A percentile compares a stretch with the other conserved stretches of the same genome.
phyloP scores from a whole-genome alignment of 179 eudicot genomes.

The Drosera spatulata region DNA sequence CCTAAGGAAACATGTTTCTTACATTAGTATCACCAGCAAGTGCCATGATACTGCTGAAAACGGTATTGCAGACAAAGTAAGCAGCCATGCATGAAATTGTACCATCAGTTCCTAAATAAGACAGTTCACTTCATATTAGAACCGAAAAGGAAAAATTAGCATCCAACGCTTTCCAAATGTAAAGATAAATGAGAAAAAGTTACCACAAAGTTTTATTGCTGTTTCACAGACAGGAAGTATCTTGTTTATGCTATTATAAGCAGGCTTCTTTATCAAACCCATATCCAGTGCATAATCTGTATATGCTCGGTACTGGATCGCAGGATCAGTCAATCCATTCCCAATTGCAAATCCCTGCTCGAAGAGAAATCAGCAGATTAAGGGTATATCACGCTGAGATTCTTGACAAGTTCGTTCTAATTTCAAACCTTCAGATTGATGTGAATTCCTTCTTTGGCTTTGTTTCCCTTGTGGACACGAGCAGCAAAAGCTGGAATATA shows the following conservation, averaged over 20 bases:
- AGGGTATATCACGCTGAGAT: too few species aligned
- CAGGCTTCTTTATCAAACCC: constrained; percentile 44
- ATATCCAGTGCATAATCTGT: constrained; percentile 66
- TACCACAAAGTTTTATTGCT: constrained; percentile 63
- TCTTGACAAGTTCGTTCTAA: background rate
- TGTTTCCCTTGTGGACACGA: constrained; percentile 55
- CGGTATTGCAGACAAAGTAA: too few species aligned
- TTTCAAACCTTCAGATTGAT: constrained; percentile 60
- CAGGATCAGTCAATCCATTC: constrained; percentile 68
- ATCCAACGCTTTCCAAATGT: too few species aligned
- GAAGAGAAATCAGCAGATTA: too few species aligned
- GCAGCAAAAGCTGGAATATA: constrained; percentile 73
- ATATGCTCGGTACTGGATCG: constrained; percentile 61
- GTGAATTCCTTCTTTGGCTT: constrained; percentile 54
- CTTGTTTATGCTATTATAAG: constrained; percentile 28
- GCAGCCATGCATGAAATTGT: too few species aligned
- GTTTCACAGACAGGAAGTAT: constrained; percentile 46
- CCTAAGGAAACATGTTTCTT: too few species aligned
- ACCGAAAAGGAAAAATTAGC: too few species aligned
- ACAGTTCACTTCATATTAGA: too few species aligned
- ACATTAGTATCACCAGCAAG: too few species aligned
- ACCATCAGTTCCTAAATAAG: too few species aligned
- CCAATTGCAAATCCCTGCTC: constrained; percentile 72
- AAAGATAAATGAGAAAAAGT: background rate
- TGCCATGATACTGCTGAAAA: too few species aligned